Percentiles rank a stretch among this genome's conserved stretches.
Conservation (phyloP, 176 grass and related monocot species). For the Hyparrhenia diplandra region DNA sequence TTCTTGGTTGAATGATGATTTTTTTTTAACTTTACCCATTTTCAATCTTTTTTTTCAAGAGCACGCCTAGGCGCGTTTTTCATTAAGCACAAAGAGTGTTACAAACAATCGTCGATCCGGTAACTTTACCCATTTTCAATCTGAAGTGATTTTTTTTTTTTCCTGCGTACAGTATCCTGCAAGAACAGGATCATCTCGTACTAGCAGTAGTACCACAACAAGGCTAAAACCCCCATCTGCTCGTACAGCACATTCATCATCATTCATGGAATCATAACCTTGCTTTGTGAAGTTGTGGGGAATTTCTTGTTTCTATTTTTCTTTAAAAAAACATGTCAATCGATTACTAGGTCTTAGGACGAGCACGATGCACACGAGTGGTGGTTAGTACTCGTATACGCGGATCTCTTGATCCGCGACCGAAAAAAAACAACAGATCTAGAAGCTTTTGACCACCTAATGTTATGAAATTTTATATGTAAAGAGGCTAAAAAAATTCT, state of each 20-base stretch:
- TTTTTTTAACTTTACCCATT: background rate
- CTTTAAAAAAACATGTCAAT: background rate
- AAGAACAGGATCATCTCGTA: background rate
- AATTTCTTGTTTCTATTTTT: background rate
- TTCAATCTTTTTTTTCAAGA: no score
- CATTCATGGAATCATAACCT: no score
- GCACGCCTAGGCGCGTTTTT: no score
- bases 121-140: no score
- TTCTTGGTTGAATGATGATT: background rate
- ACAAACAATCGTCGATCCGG: no score
- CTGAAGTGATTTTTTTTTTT: no score
- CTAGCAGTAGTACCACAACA: background rate
- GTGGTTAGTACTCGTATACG: background rate
- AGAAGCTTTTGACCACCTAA: slow-evolving; percentile 22
- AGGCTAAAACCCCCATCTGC: background rate
- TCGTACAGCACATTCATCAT: background rate
- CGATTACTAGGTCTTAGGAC: background rate
- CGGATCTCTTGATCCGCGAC: background rate
- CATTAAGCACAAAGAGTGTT: no score
- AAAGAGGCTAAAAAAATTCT: background rate
- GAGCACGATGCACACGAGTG: slow-evolving; percentile 12
- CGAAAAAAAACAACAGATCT: background rate
- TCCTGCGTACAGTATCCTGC: no score
- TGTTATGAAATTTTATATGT: background rate
- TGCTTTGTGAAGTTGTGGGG: background rate